These are phyloP conservation scores for Dacryopinax primogenitus DNA, from an alignment of 768 basidiomycete genomes.

Conservation along the genomic window DNA sequence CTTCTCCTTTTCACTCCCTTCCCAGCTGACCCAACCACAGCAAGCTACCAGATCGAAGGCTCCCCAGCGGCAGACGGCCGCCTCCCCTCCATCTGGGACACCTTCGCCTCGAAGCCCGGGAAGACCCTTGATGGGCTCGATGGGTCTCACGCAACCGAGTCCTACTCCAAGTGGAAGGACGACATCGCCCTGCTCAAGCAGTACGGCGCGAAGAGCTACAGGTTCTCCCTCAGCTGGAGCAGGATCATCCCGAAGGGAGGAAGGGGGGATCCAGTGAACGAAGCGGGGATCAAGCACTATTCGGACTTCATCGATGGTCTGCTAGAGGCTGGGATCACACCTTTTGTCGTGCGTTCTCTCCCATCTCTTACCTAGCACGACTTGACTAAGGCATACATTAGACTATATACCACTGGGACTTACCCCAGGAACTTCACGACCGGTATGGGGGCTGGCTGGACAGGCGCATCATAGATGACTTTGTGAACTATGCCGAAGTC, in stretches of 20 bases:
- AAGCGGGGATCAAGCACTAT: conserved; percentile 56
- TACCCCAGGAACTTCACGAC: conserved; percentile 60
- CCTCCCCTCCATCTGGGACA: conserved; percentile 64
- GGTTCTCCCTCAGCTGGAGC: conserved; percentile 67
- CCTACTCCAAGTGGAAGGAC: conserved; percentile 54
- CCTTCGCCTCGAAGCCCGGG: conserved; percentile 49
- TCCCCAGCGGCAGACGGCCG: conserved; percentile 46
- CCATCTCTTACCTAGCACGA: not conserved
- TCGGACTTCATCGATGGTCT: conserved; percentile 56
- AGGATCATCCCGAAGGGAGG: conserved; percentile 64
- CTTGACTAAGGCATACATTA: conserved; percentile 21
- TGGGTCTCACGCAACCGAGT: conserved; percentile 60
- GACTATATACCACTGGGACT: conserved; percentile 70
- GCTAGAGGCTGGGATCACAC: conserved; percentile 47
- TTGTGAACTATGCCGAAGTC: conserved; percentile 44
- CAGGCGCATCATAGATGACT: conserved; percentile 59
- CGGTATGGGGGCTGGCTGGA: conserved; percentile 65
- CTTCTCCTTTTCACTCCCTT: conserved; percentile 11
- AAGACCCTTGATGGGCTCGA: conserved; percentile 55
- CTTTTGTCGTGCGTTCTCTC: conserved; percentile 44
- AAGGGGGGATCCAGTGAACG: conserved; percentile 58
- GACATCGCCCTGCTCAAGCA: conserved; percentile 48
- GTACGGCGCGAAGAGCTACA: conserved; percentile 59
- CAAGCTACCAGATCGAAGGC: conserved; percentile 65
- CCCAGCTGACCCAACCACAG: conserved; percentile 26